Conservation (phyloP, 306 rosid species). For the Corylus heterophylla region DNA sequence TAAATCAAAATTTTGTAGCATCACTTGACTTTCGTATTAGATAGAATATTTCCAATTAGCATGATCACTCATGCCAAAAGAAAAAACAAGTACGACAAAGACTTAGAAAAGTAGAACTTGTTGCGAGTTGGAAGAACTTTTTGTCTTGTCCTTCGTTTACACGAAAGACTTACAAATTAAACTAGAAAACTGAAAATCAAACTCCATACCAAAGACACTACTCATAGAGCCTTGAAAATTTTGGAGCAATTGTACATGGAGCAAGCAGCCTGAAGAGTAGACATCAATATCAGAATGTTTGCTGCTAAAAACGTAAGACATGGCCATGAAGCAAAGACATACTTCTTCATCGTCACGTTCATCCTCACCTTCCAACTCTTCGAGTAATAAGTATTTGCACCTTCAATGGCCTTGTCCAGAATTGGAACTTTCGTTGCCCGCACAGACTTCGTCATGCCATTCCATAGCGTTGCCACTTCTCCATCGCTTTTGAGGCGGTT, state of each 20-base stretch:
- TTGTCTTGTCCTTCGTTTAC: too few species aligned
- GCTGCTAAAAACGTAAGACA: constrained; percentile 11
- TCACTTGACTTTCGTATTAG: too few species aligned
- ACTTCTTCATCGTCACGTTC: background rate
- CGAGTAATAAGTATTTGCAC: background rate
- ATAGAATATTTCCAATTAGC: too few species aligned
- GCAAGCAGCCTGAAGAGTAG: background rate
- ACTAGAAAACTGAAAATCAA: too few species aligned
- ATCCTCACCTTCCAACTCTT: constrained; percentile 9
- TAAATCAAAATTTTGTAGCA: too few species aligned
- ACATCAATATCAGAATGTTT: background rate
- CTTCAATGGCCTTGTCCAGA: constrained; percentile 10
- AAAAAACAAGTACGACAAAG: too few species aligned
- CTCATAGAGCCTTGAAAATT: background rate
- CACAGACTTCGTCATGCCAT: constrained; percentile 16
- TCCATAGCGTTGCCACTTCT: constrained; percentile 12
- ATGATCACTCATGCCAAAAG: too few species aligned
- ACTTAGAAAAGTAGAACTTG: too few species aligned
- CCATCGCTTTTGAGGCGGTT: constrained; percentile 6
- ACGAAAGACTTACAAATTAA: too few species aligned
- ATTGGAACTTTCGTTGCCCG: constrained; percentile 8
- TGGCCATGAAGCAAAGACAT: constrained; percentile 7
- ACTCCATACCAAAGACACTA: too few species aligned
- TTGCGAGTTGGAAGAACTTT: too few species aligned
- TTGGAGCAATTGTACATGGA: background rate